These are phyloP conservation scores for Venturia aucupariae DNA, from an alignment of 2,329 filamentous ascomycete genomes.

Conservation along the genomic window DNA sequence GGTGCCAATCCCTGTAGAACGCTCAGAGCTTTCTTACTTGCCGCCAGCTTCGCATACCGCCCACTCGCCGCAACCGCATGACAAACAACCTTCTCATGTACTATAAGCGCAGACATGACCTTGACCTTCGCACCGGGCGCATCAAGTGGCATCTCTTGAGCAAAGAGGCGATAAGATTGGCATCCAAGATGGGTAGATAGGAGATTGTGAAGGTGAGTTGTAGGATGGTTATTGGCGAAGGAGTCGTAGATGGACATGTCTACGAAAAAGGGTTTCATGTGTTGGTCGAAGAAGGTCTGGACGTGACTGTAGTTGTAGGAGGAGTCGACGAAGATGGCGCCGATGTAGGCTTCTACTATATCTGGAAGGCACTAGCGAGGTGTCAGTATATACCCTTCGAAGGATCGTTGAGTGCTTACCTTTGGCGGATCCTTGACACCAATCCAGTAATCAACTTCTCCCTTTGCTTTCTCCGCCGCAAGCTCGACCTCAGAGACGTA, in stretches of 20 bases:
- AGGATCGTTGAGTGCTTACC: conserved; percentile 16
- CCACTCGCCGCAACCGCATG: conserved; percentile 53
- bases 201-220: conserved; percentile 57
- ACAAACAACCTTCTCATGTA: conserved; percentile 63
- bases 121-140: conserved; percentile 33
- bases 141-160: conserved; percentile 42
- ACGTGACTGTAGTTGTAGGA: conserved; percentile 67
- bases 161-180: conserved; percentile 46
- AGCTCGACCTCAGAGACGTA: conserved; percentile 51
- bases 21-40: conserved; percentile 50
- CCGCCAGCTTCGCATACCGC: conserved; percentile 63
- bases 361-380: conserved; percentile 57
- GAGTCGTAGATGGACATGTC: conserved; percentile 83
- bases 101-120: conserved; percentile 62
- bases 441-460: conserved; percentile 60
- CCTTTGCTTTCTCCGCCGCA: conserved; percentile 39
- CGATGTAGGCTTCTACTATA: conserved; percentile 79
- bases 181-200: conserved; percentile 60
- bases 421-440: conserved; percentile 58
- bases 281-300: conserved; percentile 63
- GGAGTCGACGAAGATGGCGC: conserved; percentile 85
- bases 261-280: conserved; percentile 69
- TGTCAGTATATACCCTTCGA: conserved; percentile 12
- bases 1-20: conserved; percentile 40
- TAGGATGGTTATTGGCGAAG: conserved; percentile 79